These are phyloP conservation scores for Cenchrus fungigraminus DNA, from an alignment of 176 grass and related monocot species.

Conservation along the genomic window DNA sequence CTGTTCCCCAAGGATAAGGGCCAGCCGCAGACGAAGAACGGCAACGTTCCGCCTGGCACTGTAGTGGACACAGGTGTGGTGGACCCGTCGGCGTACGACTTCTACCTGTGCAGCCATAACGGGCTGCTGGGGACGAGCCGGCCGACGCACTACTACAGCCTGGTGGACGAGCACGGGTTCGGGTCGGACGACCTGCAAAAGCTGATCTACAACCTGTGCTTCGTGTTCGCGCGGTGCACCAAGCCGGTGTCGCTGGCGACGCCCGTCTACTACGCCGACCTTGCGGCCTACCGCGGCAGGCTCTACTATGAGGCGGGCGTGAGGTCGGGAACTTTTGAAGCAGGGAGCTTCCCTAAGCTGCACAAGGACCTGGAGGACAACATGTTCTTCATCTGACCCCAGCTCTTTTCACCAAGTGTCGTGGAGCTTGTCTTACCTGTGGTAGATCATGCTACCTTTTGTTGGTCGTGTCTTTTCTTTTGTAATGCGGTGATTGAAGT, in stretches of 20 bases:
- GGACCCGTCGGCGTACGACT: slow-evolving; percentile 49
- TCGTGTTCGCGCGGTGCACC: slow-evolving; percentile 63
- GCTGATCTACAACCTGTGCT: slow-evolving; percentile 63
- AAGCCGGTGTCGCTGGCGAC: slow-evolving; percentile 66
- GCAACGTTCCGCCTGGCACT: slow-evolving; percentile 61
- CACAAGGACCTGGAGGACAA: slow-evolving; percentile 44
- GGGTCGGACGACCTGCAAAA: slow-evolving; percentile 53
- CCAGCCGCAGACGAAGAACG: slow-evolving; percentile 5
- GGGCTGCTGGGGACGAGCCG: slow-evolving; percentile 59
- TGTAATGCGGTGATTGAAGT: background rate
- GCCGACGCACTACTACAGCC: slow-evolving; percentile 64
- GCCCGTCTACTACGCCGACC: slow-evolving; percentile 66
- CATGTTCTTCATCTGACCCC: slow-evolving; percentile 66
- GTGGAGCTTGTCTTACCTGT: slow-evolving; percentile 1
- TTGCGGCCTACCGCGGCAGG: slow-evolving; percentile 59
- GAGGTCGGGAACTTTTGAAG: background rate
- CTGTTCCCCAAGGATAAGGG: slow-evolving; percentile 45
- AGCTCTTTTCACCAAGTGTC: background rate
- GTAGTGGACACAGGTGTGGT: slow-evolving; percentile 61
- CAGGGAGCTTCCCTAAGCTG: slow-evolving; percentile 26
- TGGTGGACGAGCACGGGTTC: slow-evolving; percentile 52
- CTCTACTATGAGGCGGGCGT: slow-evolving; percentile 56
- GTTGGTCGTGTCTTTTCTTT: background rate
- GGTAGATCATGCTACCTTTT: background rate
- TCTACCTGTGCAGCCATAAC: slow-evolving; percentile 72